Percentiles rank a stretch among this genome's conserved stretches.
Evolutionary conservation across 2,329 filamentous ascomycete species (phyloP).

Genomic region (Fusarium neocosmosporiellum): DNA sequence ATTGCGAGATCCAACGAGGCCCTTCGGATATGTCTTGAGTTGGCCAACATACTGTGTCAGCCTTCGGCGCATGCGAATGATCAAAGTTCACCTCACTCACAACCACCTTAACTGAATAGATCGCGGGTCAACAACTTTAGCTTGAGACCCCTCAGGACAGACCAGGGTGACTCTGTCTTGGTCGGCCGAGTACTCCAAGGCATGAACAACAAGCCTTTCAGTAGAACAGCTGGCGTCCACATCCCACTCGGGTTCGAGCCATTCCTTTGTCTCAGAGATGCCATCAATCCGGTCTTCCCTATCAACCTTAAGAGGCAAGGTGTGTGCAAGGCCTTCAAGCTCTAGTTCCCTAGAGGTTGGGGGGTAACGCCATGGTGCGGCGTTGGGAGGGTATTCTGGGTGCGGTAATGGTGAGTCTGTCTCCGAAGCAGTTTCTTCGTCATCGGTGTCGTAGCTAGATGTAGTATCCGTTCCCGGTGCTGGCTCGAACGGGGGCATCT

Average conservation of each 20-base stretch:
- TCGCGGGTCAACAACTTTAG: neutral
- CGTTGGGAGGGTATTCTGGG: neutral
- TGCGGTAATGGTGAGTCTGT: neutral
- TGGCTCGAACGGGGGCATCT: neutral
- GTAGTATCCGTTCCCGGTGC: neutral
- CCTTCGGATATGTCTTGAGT: neutral
- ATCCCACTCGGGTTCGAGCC: neutral
- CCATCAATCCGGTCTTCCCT: neutral
- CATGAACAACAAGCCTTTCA: neutral
- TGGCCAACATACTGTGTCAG: neutral
- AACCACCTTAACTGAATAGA: neutral
- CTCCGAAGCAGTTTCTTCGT: neutral
- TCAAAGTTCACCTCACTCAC: neutral
- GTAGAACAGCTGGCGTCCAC: neutral
- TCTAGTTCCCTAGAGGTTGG: neutral
- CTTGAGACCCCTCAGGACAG: neutral
- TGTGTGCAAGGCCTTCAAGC: neutral
- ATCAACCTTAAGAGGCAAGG: neutral
- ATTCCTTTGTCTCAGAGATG: neutral
- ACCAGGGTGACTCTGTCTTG: neutral
- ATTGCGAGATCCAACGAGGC: neutral
- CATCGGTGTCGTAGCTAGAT: too few relatives aligned
- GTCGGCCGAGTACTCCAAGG: neutral
- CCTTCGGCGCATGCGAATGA: neutral
- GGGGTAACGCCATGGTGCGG: neutral